phyloP scores from a whole-genome alignment of 129 eudicot species.

The Saposhnikovia divaricata region DNA sequence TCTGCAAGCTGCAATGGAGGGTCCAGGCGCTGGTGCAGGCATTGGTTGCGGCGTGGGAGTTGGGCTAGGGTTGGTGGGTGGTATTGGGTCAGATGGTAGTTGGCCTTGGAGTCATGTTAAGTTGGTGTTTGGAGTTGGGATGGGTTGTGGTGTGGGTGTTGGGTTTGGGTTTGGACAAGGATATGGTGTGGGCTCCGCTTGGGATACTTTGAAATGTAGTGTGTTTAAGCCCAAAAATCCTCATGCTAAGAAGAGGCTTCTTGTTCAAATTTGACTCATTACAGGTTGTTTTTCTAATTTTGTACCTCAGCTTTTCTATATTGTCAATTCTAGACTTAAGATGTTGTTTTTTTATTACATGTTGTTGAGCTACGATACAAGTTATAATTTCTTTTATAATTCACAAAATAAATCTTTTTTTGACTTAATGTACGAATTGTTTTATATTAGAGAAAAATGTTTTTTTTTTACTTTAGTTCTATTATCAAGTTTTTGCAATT shows the following conservation, averaged over 20 bases:
- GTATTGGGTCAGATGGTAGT: slow-evolving; percentile 46
- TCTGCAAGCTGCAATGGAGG: slow-evolving; percentile 38
- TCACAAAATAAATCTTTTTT: not conserved
- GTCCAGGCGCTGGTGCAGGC: slow-evolving; percentile 81
- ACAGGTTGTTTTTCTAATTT: not conserved
- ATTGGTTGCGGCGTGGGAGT: slow-evolving; percentile 80
- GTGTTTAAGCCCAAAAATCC: slow-evolving; percentile 21
- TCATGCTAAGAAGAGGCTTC: slow-evolving; percentile 29
- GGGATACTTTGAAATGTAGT: slow-evolving; percentile 35
- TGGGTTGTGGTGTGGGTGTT: slow-evolving; percentile 70
- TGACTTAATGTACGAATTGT: too few species aligned
- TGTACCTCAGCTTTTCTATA: not conserved
- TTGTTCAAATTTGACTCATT: slow-evolving; percentile 24
- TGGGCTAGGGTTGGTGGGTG: slow-evolving; percentile 74
- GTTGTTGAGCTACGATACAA: not conserved
- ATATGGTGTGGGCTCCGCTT: slow-evolving; percentile 49
- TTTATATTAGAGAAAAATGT: too few species aligned
- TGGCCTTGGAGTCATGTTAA: slow-evolving; percentile 55
- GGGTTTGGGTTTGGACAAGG: slow-evolving; percentile 85
- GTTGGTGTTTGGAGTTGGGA: slow-evolving; percentile 66
- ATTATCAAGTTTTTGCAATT: not conserved
- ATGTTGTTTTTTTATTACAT: not conserved
- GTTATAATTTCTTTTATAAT: not conserved
- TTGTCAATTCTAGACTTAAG: not conserved
- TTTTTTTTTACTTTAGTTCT: too few species aligned